Percentiles rank a stretch among this genome's conserved stretches.
phyloP scores from a whole-genome alignment of 2,329 filamentous ascomycete genomes.

The Lecanoromycetidae sp. region DNA sequence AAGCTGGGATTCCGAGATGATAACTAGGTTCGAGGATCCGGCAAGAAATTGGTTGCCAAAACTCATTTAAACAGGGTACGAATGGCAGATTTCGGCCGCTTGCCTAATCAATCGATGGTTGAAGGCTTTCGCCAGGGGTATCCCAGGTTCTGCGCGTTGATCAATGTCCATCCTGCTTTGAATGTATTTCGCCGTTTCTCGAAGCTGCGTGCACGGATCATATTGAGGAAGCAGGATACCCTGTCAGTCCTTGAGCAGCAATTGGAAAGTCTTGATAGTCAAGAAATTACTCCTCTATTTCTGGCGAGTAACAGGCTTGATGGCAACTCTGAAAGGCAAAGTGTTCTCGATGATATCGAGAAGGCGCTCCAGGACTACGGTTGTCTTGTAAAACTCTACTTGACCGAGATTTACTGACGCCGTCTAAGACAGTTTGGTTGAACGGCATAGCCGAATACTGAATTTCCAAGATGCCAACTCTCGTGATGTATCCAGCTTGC shows the following conservation, averaged over 20 bases:
- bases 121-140: too few relatives aligned
- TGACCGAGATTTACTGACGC: background rate
- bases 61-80: too few relatives aligned
- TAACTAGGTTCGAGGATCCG: too few relatives aligned
- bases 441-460: background rate
- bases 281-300: constrained; percentile 3
- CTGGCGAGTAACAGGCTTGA: background rate
- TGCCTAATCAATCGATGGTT: too few relatives aligned
- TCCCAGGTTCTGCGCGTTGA: constrained; percentile 25
- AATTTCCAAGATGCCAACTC: background rate
- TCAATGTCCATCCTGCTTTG: constrained; percentile 21
- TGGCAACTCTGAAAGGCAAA: background rate
- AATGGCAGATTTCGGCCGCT: too few relatives aligned
- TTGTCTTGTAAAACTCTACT: background rate
- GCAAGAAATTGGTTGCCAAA: too few relatives aligned
- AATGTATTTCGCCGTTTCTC: constrained; percentile 24
- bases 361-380: constrained; percentile 4
- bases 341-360: background rate
- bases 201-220: constrained; percentile 21
- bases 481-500: constrained; percentile 6
- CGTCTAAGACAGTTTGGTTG: background rate
- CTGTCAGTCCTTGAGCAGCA: constrained; percentile 22
- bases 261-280: constrained; percentile 19
- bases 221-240: constrained; percentile 26
- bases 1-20: too few relatives aligned